phyloP scores from a whole-genome alignment of 2,329 filamentous ascomycete species.

The Claviceps sp. region DNA sequence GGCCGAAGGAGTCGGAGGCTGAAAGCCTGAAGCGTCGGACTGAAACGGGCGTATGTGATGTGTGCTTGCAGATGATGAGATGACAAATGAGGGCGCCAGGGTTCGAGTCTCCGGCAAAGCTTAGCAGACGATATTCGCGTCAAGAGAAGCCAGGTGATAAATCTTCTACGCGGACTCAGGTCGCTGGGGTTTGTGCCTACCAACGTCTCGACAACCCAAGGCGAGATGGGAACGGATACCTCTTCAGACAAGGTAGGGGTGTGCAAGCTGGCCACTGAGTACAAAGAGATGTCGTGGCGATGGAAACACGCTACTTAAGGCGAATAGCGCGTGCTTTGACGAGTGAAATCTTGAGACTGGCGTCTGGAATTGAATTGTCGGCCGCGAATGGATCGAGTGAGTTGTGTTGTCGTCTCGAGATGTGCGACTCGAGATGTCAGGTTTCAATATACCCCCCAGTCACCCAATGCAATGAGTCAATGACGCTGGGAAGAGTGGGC shows the following conservation, averaged over 20 bases:
- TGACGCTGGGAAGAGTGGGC: background rate
- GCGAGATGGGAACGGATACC: background rate
- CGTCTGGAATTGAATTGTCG: background rate
- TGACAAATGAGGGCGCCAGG: background rate
- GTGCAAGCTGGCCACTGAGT: background rate
- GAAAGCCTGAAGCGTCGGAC: background rate
- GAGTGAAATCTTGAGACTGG: background rate
- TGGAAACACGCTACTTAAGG: background rate
- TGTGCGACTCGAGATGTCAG: background rate
- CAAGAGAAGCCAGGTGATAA: background rate
- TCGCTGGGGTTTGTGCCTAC: background rate
- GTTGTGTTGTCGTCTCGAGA: too few species aligned
- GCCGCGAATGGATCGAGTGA: background rate
- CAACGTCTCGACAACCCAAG: background rate
- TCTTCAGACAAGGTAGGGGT: background rate
- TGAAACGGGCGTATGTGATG: background rate
- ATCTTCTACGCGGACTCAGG: background rate
- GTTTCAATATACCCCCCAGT: background rate
- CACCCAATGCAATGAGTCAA: background rate
- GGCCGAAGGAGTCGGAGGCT: background rate
- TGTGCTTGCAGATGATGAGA: background rate
- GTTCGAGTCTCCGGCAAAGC: background rate
- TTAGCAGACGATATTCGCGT: background rate
- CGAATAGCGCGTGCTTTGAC: background rate
- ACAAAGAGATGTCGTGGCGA: background rate